Percentiles rank a stretch among this genome's conserved stretches.
Conservation (phyloP, 2,329 filamentous ascomycete species). For the Xylariales sp. region DNA sequence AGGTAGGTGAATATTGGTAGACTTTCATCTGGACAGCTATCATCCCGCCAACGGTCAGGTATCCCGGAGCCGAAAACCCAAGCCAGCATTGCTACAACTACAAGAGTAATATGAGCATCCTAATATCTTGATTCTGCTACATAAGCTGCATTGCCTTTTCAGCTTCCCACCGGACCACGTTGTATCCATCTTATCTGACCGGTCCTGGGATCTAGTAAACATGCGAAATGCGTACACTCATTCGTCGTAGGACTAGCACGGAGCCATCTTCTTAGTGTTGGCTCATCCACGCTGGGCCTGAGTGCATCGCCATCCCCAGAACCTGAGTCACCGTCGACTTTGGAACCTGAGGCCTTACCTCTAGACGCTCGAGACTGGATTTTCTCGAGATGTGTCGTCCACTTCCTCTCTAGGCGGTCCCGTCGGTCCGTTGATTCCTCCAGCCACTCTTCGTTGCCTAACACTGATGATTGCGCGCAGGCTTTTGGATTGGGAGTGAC, state of each 20-base stretch:
- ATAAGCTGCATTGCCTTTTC: too few relatives aligned
- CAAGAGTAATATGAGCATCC: too few relatives aligned
- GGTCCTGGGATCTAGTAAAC: conserved; percentile 49
- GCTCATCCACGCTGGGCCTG: conserved; percentile 23
- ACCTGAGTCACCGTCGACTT: conserved; percentile 10
- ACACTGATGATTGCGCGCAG: conserved; percentile 6
- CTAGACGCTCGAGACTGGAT: conserved; percentile 10
- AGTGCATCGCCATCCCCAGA: conserved; percentile 12
- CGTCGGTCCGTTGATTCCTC: conserved; percentile 27
- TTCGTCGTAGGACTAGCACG: conserved; percentile 49
- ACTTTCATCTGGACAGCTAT: too few relatives aligned
- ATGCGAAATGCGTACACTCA: conserved; percentile 53
- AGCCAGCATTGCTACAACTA: too few relatives aligned
- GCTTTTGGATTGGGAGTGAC: neutral
- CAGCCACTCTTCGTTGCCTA: conserved; percentile 21
- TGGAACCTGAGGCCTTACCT: too few relatives aligned
- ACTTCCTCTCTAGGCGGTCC: conserved; percentile 32
- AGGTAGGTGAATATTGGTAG: too few relatives aligned
- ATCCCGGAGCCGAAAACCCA: too few relatives aligned
- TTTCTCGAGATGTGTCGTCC: conserved; percentile 25
- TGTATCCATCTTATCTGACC: conserved; percentile 43
- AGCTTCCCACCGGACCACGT: too few relatives aligned
- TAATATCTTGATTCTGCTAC: too few relatives aligned
- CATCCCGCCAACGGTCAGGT: too few relatives aligned
- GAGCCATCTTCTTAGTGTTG: conserved; percentile 42